phyloP scores from a whole-genome alignment of 768 basidiomycete species.

The Hericium erinaceus region DNA sequence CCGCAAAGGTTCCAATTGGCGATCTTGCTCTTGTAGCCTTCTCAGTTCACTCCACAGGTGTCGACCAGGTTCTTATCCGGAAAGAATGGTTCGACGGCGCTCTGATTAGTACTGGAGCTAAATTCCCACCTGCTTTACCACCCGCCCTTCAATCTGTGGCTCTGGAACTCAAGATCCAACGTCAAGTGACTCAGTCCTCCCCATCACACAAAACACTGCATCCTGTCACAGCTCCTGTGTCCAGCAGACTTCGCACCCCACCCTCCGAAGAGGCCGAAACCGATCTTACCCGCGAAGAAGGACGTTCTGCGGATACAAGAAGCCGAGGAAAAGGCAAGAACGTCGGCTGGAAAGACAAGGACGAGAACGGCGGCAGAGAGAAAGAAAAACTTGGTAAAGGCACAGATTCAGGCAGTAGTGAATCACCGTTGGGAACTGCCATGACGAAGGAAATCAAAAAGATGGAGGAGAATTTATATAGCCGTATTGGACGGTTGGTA shows the following conservation, averaged over 20 bases:
- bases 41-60: conserved; percentile 83
- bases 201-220: neutral
- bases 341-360: conserved; percentile 52
- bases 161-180: conserved; percentile 15
- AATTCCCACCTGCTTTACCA: conserved; percentile 45
- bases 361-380: conserved; percentile 10
- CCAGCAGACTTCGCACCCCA: conserved; percentile 47
- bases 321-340: conserved; percentile 54
- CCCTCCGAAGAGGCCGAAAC: conserved; percentile 68
- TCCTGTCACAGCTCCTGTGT: conserved; percentile 20
- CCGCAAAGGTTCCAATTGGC: conserved; percentile 67
- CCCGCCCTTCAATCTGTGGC: conserved; percentile 15
- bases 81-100: conserved; percentile 82
- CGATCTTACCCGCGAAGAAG: conserved; percentile 53
- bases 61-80: conserved; percentile 80
- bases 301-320: conserved; percentile 39
- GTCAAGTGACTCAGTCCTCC: conserved; percentile 11
- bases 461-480: conserved; percentile 74
- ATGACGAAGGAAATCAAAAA: conserved; percentile 73
- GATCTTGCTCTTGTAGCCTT: conserved; percentile 79
- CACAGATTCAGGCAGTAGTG: conserved; percentile 24
- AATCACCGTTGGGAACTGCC: conserved; percentile 46
- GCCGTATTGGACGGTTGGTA: conserved; percentile 67
- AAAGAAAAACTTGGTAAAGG: conserved; percentile 37
- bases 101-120: conserved; percentile 41